Evolutionary conservation across 805 yeast genomes (phyloP).

Genomic region (Candida berthetii): DNA sequence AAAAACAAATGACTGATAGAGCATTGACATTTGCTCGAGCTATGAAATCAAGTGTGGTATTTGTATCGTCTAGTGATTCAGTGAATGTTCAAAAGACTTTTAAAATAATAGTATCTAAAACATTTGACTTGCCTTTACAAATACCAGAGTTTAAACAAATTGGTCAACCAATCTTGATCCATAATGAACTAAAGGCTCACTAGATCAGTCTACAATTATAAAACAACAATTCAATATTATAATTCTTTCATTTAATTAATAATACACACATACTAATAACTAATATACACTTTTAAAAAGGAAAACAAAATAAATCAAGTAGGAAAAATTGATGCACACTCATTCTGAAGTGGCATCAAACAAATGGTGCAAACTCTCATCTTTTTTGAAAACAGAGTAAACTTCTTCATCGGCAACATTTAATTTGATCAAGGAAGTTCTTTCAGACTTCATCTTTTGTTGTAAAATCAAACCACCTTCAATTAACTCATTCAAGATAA

Average conservation of each 20-base stretch:
- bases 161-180: slow-evolving; percentile 90
- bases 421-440: slow-evolving; percentile 58
- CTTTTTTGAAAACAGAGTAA: slow-evolving; percentile 50
- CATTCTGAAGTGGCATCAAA: slow-evolving; percentile 1
- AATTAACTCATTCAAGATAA: slow-evolving; percentile 58
- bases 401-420: slow-evolving; percentile 70
- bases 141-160: slow-evolving; percentile 77
- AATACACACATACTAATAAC: too few species aligned
- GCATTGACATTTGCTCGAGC: slow-evolving; percentile 83
- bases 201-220: too few species aligned
- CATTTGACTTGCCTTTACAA: slow-evolving; percentile 70
- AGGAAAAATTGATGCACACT: background rate
- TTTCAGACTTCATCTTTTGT: slow-evolving; percentile 59
- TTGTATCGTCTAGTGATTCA: slow-evolving; percentile 88
- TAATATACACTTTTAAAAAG: too few species aligned
- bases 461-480: slow-evolving; percentile 74
- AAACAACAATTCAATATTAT: too few species aligned
- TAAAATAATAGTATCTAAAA: slow-evolving; percentile 84
- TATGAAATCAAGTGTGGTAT: slow-evolving; percentile 79
- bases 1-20: slow-evolving; percentile 74
- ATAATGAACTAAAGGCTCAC: slow-evolving; percentile 24
- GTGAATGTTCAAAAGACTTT: slow-evolving; percentile 92
- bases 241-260: too few species aligned
- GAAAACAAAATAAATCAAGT: slow-evolving; percentile 3
- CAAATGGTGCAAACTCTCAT: slow-evolving; percentile 29